Base-by-base conservation (phyloP, 2,329 filamentous ascomycete species). In the Diplodia scrobiculata region DNA sequence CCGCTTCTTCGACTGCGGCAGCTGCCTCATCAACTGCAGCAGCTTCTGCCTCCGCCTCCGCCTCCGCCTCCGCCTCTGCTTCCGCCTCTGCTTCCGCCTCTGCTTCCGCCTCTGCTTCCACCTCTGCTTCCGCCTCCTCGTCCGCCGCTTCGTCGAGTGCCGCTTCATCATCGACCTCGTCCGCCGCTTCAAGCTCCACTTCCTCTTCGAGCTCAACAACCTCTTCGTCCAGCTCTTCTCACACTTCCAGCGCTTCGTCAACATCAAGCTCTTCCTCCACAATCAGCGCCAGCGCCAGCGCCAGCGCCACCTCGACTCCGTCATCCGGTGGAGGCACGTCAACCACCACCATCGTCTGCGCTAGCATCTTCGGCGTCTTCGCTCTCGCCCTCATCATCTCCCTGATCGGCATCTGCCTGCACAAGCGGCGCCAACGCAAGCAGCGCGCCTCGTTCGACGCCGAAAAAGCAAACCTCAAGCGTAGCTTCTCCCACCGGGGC, bases 331-430 rank as follows among this genome's bases (percentile, higher is more conserved):
- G 34, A 21, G 38, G 34, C 19, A 48, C 55, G 14, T n/a, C 58
- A 19, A 66, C 34, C 21, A 45, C 51, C 19, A 38, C 53, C 45
- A 66, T 66, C 10, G 54, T 60, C 27, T 51, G 52, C 32, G 64
- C 14, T 5, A 10, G 21, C 34, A 59, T 66, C 45, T 59, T 66
- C 47, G 64, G 64, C 14, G 41, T 48, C 64, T 59, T 66, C 54
- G 64, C 45, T 32, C n/a, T 66, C 53, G 41, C 52, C 29, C 47
- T 65, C 45, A 54, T 66, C 47, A 25, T 66, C 45, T 59, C 64
- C 34, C 17, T 51, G 29, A 36, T 60, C 53, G 64, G 53, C 45
- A 45, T 52, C 19, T 7, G 51, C 36, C 34, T 66, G 53, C 53
- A 47, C 53, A 66, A 60, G 54, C 53, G 53, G 14, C 14, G 21